Conservation (phyloP, 2,329 filamentous ascomycete genomes). For the Diplodia scrobiculata region DNA sequence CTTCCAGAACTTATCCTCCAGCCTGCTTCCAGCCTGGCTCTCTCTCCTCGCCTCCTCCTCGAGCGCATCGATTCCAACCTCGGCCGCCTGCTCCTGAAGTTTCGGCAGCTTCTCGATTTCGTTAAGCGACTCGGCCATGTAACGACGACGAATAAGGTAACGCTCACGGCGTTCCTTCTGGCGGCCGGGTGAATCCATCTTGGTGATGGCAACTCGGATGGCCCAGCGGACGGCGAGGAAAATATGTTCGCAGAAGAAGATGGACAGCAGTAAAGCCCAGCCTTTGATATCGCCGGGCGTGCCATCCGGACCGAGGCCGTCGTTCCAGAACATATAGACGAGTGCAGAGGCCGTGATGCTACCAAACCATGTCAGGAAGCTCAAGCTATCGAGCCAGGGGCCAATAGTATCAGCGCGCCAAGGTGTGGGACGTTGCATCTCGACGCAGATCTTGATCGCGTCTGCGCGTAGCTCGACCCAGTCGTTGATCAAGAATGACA, state of each 20-base stretch:
- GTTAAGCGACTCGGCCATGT: conserved; percentile 72
- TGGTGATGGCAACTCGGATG: conserved; percentile 72
- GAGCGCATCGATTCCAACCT: conserved; percentile 65
- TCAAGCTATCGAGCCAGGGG: conserved; percentile 82
- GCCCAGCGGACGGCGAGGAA: conserved; percentile 77
- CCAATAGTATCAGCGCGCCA: conserved; percentile 92
- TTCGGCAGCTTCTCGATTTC: conserved; percentile 53
- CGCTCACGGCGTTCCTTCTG: conserved; percentile 83
- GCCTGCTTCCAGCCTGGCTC: conserved; percentile 47
- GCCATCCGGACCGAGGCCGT: conserved; percentile 65
- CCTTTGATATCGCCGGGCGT: conserved; percentile 70
- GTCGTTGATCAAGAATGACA: conserved; percentile 91
- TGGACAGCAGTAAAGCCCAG: conserved; percentile 78
- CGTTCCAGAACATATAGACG: conserved; percentile 77
- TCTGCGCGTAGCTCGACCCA: conserved; percentile 94
- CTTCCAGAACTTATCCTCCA: conserved; percentile 57
- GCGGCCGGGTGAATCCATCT: conserved; percentile 81
- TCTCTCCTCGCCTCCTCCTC: conserved; percentile 59
- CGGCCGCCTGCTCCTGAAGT: conserved; percentile 57
- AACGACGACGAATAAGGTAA: conserved; percentile 75
- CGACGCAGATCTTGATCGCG: conserved; percentile 88
- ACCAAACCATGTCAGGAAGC: conserved; percentile 91
- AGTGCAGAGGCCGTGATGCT: conserved; percentile 84
- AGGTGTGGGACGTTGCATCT: conserved; percentile 85
- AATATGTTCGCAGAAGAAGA: conserved; percentile 85